A percentile compares a stretch with the other conserved stretches of the same genome.
Evolutionary conservation across 2,329 filamentous ascomycete species (phyloP).

Genomic region (Alternaria ethzedia): DNA sequence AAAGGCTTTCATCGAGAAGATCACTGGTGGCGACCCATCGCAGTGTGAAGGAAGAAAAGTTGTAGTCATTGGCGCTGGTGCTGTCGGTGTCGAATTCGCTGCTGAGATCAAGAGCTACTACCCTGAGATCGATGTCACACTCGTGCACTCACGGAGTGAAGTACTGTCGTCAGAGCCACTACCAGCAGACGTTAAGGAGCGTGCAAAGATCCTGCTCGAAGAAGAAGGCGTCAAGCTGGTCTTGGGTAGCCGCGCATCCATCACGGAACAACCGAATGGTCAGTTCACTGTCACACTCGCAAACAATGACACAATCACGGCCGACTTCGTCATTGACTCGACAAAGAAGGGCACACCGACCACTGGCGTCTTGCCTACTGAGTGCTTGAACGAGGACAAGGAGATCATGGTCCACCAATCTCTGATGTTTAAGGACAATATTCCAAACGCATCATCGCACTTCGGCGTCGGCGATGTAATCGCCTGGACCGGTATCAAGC

Average conservation of each 20-base stretch:
- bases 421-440: slow-evolving; percentile 60
- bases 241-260: slow-evolving; percentile 64
- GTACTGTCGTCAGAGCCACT: slow-evolving; percentile 77
- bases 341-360: slow-evolving; percentile 69
- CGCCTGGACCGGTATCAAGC: slow-evolving; percentile 79
- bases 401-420: slow-evolving; percentile 67
- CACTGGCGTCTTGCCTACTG: slow-evolving; percentile 66
- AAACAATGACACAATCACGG: slow-evolving; percentile 57
- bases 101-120: slow-evolving; percentile 74
- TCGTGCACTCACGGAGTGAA: slow-evolving; percentile 74
- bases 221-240: slow-evolving; percentile 71
- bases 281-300: slow-evolving; percentile 53
- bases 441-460: slow-evolving; percentile 66
- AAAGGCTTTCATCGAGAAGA: slow-evolving; percentile 62
- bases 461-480: slow-evolving; percentile 74
- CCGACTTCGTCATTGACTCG: slow-evolving; percentile 73
- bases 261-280: slow-evolving; percentile 34
- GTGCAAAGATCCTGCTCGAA: slow-evolving; percentile 63
- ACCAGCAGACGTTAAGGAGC: slow-evolving; percentile 71
- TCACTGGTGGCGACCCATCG: slow-evolving; percentile 37
- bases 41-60: slow-evolving; percentile 56
- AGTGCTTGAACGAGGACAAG: slow-evolving; percentile 67
- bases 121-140: slow-evolving; percentile 70
- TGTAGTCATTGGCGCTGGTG: slow-evolving; percentile 77
- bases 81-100: slow-evolving; percentile 83